phyloP scores from a whole-genome alignment of 2,329 filamentous ascomycete genomes.

The Tolypocladium amazonense region DNA sequence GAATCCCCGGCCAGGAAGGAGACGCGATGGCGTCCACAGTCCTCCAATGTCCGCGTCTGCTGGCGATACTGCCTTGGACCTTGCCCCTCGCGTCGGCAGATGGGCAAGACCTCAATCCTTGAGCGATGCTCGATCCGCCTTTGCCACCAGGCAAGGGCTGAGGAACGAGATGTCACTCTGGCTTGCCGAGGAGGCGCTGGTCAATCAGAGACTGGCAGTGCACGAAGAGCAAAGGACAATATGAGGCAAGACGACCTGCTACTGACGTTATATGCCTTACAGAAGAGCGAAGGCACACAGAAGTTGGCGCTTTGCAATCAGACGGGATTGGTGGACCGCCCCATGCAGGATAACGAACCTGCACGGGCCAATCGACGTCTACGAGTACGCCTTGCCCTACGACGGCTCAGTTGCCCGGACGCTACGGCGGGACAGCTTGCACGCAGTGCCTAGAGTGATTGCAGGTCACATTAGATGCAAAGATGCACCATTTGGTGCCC shows the following conservation, averaged over 20 bases:
- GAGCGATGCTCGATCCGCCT: background rate
- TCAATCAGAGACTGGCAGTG: background rate
- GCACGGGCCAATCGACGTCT: background rate
- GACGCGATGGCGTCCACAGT: background rate
- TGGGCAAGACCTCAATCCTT: background rate
- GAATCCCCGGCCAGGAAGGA: background rate
- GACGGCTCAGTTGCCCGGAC: background rate
- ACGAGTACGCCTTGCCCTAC: too few relatives aligned
- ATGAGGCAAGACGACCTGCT: background rate
- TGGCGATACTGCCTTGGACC: background rate
- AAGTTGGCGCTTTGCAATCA: background rate
- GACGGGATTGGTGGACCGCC: background rate
- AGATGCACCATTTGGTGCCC: background rate
- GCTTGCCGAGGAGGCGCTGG: background rate
- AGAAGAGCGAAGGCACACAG: background rate
- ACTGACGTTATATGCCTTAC: background rate
- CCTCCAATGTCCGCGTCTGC: background rate
- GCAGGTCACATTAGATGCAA: background rate
- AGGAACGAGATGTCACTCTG: background rate
- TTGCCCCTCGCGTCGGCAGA: background rate
- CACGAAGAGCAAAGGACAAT: background rate
- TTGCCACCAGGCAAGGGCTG: background rate
- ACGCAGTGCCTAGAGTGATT: background rate
- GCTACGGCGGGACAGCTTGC: background rate
- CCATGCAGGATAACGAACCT: background rate